Evolutionary conservation across 139 green algal species (phyloP).

Genomic region (Desmodesmus armatus): DNA sequence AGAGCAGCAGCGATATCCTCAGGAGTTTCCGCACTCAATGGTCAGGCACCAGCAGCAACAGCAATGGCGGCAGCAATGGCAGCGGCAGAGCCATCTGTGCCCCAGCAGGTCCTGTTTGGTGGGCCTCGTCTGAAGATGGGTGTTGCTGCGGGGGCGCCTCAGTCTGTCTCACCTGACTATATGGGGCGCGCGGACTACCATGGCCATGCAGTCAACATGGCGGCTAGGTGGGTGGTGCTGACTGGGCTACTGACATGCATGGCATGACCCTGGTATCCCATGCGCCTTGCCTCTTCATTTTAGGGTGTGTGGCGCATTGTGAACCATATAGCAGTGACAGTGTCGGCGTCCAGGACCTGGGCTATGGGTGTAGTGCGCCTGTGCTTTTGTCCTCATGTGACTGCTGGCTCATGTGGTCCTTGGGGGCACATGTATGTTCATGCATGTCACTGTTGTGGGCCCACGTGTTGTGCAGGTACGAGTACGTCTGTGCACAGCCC

Average conservation of each 20-base stretch:
- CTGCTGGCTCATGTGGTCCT: no score
- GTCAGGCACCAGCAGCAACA: neutral
- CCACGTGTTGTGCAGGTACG: conserved; percentile 1
- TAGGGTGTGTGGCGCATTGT: no score
- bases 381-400: no score
- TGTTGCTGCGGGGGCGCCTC: neutral
- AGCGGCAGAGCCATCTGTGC: neutral
- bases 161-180: neutral
- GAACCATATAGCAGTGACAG: no score
- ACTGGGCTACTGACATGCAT: neutral
- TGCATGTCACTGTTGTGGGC: conserved; percentile 14
- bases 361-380: no score
- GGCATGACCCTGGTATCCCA: no score
- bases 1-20: no score
- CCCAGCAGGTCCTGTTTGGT: neutral
- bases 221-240: conserved; percentile 15
- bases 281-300: no score
- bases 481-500: conserved; percentile 11
- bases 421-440: no score
- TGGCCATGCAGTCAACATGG: conserved; percentile 31
- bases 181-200: conserved; percentile 31
- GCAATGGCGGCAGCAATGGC: neutral
- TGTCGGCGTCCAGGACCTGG: no score
- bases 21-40: no score
- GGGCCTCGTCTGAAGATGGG: conserved; percentile 37